phyloP scores from a whole-genome alignment of 257 asterid species.

The Haberlea rhodopensis region DNA sequence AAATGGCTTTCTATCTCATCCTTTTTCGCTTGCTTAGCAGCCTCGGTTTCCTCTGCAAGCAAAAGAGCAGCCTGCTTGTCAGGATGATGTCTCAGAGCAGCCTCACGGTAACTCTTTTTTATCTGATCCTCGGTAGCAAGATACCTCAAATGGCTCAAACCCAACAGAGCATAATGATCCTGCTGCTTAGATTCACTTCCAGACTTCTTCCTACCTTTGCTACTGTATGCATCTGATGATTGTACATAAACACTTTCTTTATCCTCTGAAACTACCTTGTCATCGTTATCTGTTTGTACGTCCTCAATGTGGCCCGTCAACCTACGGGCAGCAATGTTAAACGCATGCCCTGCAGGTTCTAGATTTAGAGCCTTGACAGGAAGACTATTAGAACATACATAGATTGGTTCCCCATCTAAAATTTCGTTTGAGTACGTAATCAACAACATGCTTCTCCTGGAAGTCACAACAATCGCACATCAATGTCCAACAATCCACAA shows the following conservation, averaged over 20 bases:
- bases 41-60: slow-evolving; percentile 83
- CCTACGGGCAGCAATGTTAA: slow-evolving; percentile 83
- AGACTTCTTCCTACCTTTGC: slow-evolving; percentile 86
- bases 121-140: slow-evolving; percentile 98
- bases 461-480: slow-evolving; percentile 27
- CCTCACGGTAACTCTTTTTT: slow-evolving; percentile 78
- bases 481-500: not conserved
- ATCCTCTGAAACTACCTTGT: slow-evolving; percentile 40
- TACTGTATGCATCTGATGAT: slow-evolving; percentile 73
- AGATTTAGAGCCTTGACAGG: slow-evolving; percentile 58
- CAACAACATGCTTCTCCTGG: slow-evolving; percentile 40
- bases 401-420: slow-evolving; percentile 63
- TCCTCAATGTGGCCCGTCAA: slow-evolving; percentile 56
- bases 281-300: slow-evolving; percentile 34
- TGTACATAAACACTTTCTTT: slow-evolving; percentile 53
- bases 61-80: slow-evolving; percentile 91
- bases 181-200: slow-evolving; percentile 65
- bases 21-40: slow-evolving; percentile 79
- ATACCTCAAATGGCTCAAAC: slow-evolving; percentile 88
- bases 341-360: slow-evolving; percentile 94
- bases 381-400: slow-evolving; percentile 58
- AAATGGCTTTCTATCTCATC: slow-evolving; percentile 89
- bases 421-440: slow-evolving; percentile 66
- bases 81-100: slow-evolving; percentile 91
- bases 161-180: slow-evolving; percentile 91